Conservation (phyloP, 75 land plant species). For the Gnetum montanum region DNA sequence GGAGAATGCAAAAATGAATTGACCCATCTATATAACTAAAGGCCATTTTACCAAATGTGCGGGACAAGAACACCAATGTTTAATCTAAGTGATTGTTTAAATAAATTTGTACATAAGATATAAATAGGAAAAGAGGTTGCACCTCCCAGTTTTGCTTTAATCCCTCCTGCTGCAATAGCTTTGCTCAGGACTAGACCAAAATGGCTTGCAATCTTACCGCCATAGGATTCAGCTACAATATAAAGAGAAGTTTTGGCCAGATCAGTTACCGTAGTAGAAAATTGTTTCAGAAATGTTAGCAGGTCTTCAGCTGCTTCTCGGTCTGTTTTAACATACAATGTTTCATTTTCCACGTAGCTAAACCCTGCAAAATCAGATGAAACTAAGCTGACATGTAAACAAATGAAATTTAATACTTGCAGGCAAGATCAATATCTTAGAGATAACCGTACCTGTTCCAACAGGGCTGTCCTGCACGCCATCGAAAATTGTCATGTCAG, state of each 20-base stretch:
- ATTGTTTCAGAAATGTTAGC: conserved; percentile 32
- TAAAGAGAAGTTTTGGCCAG: conserved; percentile 59
- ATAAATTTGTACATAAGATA: conserved; percentile 5
- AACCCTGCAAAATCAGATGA: conserved; percentile 24
- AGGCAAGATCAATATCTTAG: no score
- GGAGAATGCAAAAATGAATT: no score
- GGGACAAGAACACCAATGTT: no score
- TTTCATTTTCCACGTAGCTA: conserved; percentile 65
- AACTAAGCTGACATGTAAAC: background rate
- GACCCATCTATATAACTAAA: no score
- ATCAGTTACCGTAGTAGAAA: conserved; percentile 27
- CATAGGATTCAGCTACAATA: conserved; percentile 86
- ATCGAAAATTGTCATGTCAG: background rate
- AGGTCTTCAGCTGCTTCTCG: conserved; percentile 58
- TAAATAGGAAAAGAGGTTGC: conserved; percentile 1
- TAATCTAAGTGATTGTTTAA: no score
- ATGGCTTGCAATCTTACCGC: conserved; percentile 74
- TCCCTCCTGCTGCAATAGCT: conserved; percentile 36
- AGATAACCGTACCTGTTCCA: conserved; percentile 42
- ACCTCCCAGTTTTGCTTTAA: conserved; percentile 61
- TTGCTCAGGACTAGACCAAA: conserved; percentile 40
- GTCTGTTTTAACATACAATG: conserved; percentile 45
- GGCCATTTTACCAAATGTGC: no score
- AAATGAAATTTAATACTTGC: background rate
- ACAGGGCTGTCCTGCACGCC: conserved; percentile 78